Evolutionary conservation across 2,329 filamentous ascomycete genomes (phyloP).

Genomic region (Penicillium rolfsii): DNA sequence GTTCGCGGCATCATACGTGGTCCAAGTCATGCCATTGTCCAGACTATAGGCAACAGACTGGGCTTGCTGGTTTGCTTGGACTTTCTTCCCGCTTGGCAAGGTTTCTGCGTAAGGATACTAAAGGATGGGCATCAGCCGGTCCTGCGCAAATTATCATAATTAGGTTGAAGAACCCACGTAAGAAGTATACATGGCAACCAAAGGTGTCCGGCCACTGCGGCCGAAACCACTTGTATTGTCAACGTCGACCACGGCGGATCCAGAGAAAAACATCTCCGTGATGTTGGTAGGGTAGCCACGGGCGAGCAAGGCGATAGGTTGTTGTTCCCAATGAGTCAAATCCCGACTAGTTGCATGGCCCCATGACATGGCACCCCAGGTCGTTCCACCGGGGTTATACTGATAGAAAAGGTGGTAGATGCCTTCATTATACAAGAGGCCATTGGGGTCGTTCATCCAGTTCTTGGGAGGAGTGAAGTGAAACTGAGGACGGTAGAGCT

Average conservation of each 20-base stretch:
- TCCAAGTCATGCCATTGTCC: conserved; percentile 60
- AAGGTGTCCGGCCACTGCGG: background rate
- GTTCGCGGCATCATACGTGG: conserved; percentile 24
- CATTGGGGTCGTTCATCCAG: background rate
- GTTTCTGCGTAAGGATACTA: conserved; percentile 29
- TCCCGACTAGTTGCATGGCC: conserved; percentile 23
- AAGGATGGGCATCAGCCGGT: background rate
- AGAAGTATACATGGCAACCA: background rate
- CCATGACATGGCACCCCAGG: background rate
- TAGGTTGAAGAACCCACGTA: background rate
- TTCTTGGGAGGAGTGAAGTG: background rate
- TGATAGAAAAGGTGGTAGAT: background rate
- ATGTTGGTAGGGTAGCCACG: conserved; percentile 50
- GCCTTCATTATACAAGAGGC: background rate
- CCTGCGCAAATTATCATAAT: background rate
- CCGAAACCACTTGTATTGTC: background rate
- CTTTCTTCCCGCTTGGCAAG: conserved; percentile 28
- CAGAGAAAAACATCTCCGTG: conserved; percentile 49
- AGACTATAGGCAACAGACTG: conserved; percentile 67
- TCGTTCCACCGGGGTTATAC: background rate
- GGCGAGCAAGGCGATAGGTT: conserved; percentile 60
- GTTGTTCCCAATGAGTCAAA: conserved; percentile 64
- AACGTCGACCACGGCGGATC: background rate
- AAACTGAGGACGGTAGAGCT: background rate
- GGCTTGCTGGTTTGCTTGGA: conserved; percentile 42